Evolutionary conservation across 2,329 filamentous ascomycete genomes (phyloP).

Genomic region (Falciphora oryzae): DNA sequence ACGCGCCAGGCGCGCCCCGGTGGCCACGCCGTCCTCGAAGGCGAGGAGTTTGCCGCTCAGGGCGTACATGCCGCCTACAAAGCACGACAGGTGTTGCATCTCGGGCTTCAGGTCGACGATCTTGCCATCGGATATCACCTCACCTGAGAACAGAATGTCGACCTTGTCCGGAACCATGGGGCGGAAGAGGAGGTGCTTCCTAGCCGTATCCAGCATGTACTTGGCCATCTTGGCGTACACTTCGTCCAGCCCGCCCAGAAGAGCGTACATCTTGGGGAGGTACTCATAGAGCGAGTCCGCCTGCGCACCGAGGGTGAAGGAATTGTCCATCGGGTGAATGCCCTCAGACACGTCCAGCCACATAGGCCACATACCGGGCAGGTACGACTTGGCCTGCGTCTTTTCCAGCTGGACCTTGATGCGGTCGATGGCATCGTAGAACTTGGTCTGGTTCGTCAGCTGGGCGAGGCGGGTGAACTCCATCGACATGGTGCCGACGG

Average conservation of each 20-base stretch:
- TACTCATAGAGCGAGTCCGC: slow-evolving; percentile 56
- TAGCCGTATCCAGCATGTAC: slow-evolving; percentile 7
- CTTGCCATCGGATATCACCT: slow-evolving; percentile 20
- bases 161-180: slow-evolving; percentile 57
- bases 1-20: slow-evolving; percentile 41
- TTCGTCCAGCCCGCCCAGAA: slow-evolving; percentile 57
- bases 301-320: slow-evolving; percentile 47
- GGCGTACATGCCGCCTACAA: slow-evolving; percentile 42
- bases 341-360: slow-evolving; percentile 50
- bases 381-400: slow-evolving; percentile 60
- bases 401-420: slow-evolving; percentile 65
- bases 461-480: slow-evolving; percentile 68
- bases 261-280: slow-evolving; percentile 54
- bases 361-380: slow-evolving; percentile 73
- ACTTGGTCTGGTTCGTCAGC: slow-evolving; percentile 61
- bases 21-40: slow-evolving; percentile 37
- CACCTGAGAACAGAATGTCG: slow-evolving; percentile 59
- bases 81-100: slow-evolving; percentile 38
- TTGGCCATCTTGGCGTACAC: slow-evolving; percentile 52
- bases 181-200: slow-evolving; percentile 57
- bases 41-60: slow-evolving; percentile 40
- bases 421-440: slow-evolving; percentile 69
- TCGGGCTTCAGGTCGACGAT: slow-evolving; percentile 26
- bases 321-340: slow-evolving; percentile 17
- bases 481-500: slow-evolving; percentile 55